Conservation (phyloP, 345 rosid genomes). For the Acer campestre region DNA sequence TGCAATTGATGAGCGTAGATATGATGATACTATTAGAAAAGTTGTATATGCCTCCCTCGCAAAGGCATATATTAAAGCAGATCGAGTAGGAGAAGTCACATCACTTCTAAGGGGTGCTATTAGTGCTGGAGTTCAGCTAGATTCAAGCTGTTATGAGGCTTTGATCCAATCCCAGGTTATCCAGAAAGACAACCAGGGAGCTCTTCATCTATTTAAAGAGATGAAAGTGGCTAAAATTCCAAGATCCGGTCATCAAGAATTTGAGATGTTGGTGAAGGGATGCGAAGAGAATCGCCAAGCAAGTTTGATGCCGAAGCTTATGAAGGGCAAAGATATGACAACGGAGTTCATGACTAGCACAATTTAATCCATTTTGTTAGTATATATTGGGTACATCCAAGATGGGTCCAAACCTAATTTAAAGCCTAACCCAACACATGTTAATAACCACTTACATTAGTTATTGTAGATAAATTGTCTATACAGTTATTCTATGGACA, state of each 20-base stretch:
- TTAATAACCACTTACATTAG: too few species aligned
- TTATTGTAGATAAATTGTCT: too few species aligned
- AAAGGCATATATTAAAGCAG: constrained; percentile 72
- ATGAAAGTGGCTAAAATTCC: constrained; percentile 74
- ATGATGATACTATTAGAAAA: background rate
- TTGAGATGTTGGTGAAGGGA: constrained; percentile 65
- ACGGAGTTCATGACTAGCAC: constrained; percentile 89
- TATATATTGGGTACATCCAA: too few species aligned
- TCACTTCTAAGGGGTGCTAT: constrained; percentile 82
- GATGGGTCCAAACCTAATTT: too few species aligned
- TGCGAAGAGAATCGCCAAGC: constrained; percentile 63
- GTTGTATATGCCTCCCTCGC: constrained; percentile 64
- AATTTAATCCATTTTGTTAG: constrained; percentile 79
- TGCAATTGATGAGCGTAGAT: constrained; percentile 59
- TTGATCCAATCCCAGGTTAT: constrained; percentile 62
- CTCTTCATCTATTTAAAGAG: constrained; percentile 70
- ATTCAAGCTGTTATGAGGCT: constrained; percentile 73
- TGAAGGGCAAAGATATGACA: constrained; percentile 69
- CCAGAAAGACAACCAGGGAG: constrained; percentile 73
- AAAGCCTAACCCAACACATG: too few species aligned
- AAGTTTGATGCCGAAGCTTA: constrained; percentile 79
- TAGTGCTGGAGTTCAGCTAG: constrained; percentile 86
- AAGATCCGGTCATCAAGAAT: constrained; percentile 56
- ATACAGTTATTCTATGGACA: too few species aligned
- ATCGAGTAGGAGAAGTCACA: constrained; percentile 56